Base-by-base conservation (phyloP, 1,139 yeast genomes). In the Candida sp. region DNA sequence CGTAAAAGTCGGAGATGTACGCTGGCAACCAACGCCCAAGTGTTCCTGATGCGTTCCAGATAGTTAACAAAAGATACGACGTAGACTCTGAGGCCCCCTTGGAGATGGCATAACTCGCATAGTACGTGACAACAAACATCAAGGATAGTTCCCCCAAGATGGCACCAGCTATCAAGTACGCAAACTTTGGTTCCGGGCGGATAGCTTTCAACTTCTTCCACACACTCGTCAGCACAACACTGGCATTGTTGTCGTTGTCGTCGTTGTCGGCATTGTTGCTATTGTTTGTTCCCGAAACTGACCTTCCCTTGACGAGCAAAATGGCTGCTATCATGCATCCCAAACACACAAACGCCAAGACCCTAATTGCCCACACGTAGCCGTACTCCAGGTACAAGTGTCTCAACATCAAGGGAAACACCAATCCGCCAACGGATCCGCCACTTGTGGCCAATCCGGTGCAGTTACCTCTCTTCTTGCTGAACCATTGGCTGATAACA, bases 401-500 rank as follows among this genome's bases (percentile, higher is more conserved):
- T 53, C 86, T 70, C 54, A 86, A 72, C 70, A 85, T 75, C 46
- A 84, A 72, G 0, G 91, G 89, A 64, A 85, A 82, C 11, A 78
- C 63, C 30, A 83, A 70, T 34, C 90, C 90, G 11, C 90, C 90
- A 7, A 84, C 68, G 12, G 86, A 80, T 0, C 89, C 90, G 12
- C 90, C 90, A 59, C 80, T 70, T 1, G 88, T 81, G 3, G 88
- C 85, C 0, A 83, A 54, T 0, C 87, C 86, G 22, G 81, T 74
- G 3, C 85, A 85, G 32, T 73, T 65, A 0, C 86, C 88, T 49
- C 88, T 70, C 52, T 76, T 77, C 45, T 67, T 69, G 51, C 69
- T 66, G 59, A 84, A 85, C 80, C 85, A 84, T 51, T 85, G 88
- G n/a, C 85, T 78, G 2, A 84, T 70, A 31, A 78, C 80, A 7